Evolutionary conservation across 768 basidiomycete species (phyloP), one percentile per base, ranked within the genome.

Genomic region (Mycena galericulata): DNA sequence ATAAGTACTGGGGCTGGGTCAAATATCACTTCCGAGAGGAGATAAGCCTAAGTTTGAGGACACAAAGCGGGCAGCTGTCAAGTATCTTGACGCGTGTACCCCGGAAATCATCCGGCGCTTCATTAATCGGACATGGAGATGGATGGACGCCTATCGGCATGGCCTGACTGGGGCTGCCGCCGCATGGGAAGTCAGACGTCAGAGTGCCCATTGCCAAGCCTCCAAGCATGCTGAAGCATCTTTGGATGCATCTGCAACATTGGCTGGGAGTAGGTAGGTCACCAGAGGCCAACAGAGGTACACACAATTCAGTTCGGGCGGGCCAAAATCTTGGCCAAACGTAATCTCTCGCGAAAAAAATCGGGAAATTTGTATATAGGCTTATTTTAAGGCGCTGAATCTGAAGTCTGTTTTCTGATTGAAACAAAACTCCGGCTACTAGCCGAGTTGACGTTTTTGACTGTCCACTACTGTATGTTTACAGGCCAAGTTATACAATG

Each of bases 121-220:
- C 50, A 70, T 79, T 55, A 76, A 77, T 32, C 45, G 63, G 6
- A 70, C 76, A 11, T 76, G 71, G 70, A 27, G 65, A 1, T 81
- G 76, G 38, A 73, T 75, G 68, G 66, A 65, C 67, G 73, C 76
- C 4, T 81, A 79, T 41, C 50, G 67, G 4, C 29, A 46, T 6
- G 78, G 79, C 9, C 56, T 78, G 7, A 78, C 57, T 17, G 77
- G 75, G 24, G 75, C 72, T 45, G 74, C 74, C 26, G 76, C 77
- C 29, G 77, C 72, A 45, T 80, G 77, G 76, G 77, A 77, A 26
- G 77, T 78, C 3, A 43, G 70, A 18, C 75, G 76, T 69, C 75
- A 78, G 66, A 77, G 72, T 73, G 63, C 12, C 57, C 14, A 36
- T 36, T 14, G 34, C 34, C 34, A 36, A 36, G 34, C 34, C 34